Evolutionary conservation across 345 rosid genomes (phyloP).

Genomic region (Barbarea vulgaris): DNA sequence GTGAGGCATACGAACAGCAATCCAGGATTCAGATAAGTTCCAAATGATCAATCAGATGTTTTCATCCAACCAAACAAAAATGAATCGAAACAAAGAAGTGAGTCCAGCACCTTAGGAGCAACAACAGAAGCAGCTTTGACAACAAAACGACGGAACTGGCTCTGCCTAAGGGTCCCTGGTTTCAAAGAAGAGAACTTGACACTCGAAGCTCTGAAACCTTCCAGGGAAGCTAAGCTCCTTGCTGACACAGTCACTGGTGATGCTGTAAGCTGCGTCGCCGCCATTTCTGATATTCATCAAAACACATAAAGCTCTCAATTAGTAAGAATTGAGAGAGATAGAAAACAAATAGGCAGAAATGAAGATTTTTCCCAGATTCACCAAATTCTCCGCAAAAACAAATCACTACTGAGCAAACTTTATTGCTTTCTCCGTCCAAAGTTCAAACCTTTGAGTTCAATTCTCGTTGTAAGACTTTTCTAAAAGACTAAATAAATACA

Average conservation of each 20-base stretch:
- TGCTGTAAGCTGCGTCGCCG: conserved; percentile 63
- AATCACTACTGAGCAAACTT: conserved; percentile 5
- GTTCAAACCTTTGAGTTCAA: conserved; percentile 9
- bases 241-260: conserved; percentile 58
- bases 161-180: conserved; percentile 37
- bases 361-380: conserved; percentile 4
- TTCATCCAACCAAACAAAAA: neutral
- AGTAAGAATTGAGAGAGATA: neutral
- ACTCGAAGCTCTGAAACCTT: conserved; percentile 63
- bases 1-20: conserved; percentile 9
- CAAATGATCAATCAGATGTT: neutral
- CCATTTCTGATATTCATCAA: conserved; percentile 50
- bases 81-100: neutral
- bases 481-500: neutral
- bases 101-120: conserved; percentile 78
- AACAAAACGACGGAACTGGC: conserved; percentile 53
- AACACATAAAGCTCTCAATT: conserved; percentile 6
- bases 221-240: conserved; percentile 57
- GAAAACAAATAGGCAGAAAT: neutral
- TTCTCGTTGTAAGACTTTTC: neutral
- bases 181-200: conserved; percentile 57
- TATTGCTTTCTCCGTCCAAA: conserved; percentile 17
- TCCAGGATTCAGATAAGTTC: neutral
- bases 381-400: neutral
- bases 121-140: conserved; percentile 84